A percentile compares a stretch with the other conserved stretches of the same genome.
Evolutionary conservation across 2,329 filamentous ascomycete genomes (phyloP).

Genomic region (Diaporthe vaccinii): DNA sequence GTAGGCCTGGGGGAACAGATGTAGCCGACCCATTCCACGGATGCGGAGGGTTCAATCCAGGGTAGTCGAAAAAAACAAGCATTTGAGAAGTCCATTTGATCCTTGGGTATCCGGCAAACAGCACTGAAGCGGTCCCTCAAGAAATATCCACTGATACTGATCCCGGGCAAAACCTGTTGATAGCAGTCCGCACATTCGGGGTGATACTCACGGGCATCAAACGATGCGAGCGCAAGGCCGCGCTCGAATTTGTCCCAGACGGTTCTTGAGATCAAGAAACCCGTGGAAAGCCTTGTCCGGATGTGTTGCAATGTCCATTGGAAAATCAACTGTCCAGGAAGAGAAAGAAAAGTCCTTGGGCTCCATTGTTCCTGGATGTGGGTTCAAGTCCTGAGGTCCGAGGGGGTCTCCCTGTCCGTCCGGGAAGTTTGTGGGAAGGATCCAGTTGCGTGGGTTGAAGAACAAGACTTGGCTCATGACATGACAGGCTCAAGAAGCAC

Average conservation of each 20-base stretch:
- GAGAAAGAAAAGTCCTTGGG: background rate
- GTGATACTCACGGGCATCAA: conserved; percentile 34
- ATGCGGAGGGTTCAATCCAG: background rate
- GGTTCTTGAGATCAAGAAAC: no score
- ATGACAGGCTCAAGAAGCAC: conserved; percentile 44
- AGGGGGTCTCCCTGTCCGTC: background rate
- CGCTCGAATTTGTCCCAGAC: background rate
- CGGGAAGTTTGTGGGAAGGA: conserved; percentile 31
- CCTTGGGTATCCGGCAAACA: background rate
- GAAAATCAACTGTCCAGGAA: background rate
- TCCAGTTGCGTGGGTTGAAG: conserved; percentile 43
- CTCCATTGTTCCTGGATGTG: background rate
- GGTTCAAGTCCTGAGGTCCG: conserved; percentile 11
- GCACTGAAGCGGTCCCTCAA: background rate
- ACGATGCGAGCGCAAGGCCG: background rate
- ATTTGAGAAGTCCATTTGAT: background rate
- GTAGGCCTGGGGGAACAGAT: background rate
- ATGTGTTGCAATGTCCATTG: background rate
- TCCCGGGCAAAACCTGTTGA: conserved; percentile 30
- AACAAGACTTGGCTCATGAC: conserved; percentile 28
- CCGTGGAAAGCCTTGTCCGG: background rate
- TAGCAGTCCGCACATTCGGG: conserved; percentile 19
- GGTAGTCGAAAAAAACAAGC: conserved; percentile 19
- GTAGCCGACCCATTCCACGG: background rate
- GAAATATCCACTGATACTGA: conserved; percentile 12